Percentiles rank a stretch among this genome's conserved stretches.
These are phyloP conservation scores for sorghum (Sorghum bicolor) DNA, from an alignment of 176 grass and related monocot genomes.

Conservation along the genomic window DNA sequence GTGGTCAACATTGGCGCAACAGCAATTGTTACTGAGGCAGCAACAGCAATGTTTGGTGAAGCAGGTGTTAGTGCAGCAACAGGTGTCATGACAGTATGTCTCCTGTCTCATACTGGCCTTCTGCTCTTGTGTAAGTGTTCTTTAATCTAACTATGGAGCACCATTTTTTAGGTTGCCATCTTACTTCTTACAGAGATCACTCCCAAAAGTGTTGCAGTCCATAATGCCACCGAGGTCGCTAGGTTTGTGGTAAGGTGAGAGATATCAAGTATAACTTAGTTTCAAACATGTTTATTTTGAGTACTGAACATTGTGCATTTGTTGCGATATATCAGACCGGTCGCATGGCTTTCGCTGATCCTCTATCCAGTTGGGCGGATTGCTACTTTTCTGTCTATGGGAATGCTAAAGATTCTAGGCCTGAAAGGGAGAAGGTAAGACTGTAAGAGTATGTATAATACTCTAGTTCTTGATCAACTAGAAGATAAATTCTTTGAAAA, in stretches of 20 bases:
- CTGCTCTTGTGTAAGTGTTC: not conserved
- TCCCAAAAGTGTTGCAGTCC: slow-evolving; percentile 95
- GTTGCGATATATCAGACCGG: slow-evolving; percentile 74
- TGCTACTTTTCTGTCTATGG: slow-evolving; percentile 92
- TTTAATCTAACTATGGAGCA: not conserved
- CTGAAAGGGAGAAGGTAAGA: slow-evolving; percentile 93
- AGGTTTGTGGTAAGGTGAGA: slow-evolving; percentile 96
- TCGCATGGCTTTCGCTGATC: slow-evolving; percentile 93
- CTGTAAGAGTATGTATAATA: slow-evolving; percentile 27
- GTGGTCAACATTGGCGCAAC: slow-evolving; percentile 97
- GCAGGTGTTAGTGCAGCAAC: slow-evolving; percentile 91
- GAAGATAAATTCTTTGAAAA: not conserved
- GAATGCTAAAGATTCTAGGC: slow-evolving; percentile 89
- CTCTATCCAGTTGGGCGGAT: slow-evolving; percentile 94
- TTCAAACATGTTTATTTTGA: not conserved
- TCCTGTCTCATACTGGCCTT: slow-evolving; percentile 22
- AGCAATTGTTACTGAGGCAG: slow-evolving; percentile 90
- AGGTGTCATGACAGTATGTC: slow-evolving; percentile 90
- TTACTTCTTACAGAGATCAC: slow-evolving; percentile 98
- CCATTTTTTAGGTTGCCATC: slow-evolving; percentile 64
- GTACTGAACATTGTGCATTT: slow-evolving; percentile 29
- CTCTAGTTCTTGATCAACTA: slow-evolving; percentile 2
- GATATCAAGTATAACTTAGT: not conserved
- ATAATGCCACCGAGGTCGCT: slow-evolving; percentile 91
- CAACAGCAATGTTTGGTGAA: slow-evolving; percentile 97